Evolutionary conservation across 768 basidiomycete species (phyloP), one percentile per base, ranked within the genome.

Genomic region (Xerocomellus chrysenteron): DNA sequence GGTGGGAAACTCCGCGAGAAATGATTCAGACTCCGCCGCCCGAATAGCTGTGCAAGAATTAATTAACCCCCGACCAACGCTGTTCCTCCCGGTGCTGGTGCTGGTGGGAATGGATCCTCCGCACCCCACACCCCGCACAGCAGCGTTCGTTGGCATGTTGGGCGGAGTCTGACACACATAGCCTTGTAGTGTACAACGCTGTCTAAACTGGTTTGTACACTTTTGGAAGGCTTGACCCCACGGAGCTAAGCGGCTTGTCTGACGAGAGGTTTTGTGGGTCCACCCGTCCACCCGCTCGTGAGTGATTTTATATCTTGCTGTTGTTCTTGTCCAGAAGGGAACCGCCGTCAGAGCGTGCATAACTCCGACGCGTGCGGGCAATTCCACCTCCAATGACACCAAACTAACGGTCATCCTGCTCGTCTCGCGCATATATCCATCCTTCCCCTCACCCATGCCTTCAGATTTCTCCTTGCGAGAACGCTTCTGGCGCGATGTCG

Each of bases 401-500:
- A 14, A 11, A 14, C 12, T 33, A 36, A 3, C 21, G 17, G 19
- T n/a, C 16, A 10, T 5, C 40, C 8, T 8, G 19, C 39, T 36
- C 16, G 4, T 54, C 50, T 44, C 43, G 30, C 37, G 39, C 63
- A 58, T 50, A 50, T 33, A 55, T 41, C 21, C 52, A 37, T 40
- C 56, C 2, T 52, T 54, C 35, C 26, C 13, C 19, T 36, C 40
- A 5, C 28, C 40, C 7, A 68, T 69, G 68, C 19, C 61, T 40
- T 26, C 50, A 8, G 58, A 54, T 32, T 4, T 5, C 45, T 33
- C 64, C 7, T 24, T 68, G 24, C 64, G 52, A 7, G 64, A 65
- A n/a, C 65, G 61, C 36, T 69, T 65, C 33, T 69, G 68, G 68
- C 60, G 58, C 49, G 61, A 69, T 30, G 58, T 68, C 10, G 60